phyloP scores from a whole-genome alignment of 2,329 filamentous ascomycete genomes.

The Aureobasidium melanogenum region DNA sequence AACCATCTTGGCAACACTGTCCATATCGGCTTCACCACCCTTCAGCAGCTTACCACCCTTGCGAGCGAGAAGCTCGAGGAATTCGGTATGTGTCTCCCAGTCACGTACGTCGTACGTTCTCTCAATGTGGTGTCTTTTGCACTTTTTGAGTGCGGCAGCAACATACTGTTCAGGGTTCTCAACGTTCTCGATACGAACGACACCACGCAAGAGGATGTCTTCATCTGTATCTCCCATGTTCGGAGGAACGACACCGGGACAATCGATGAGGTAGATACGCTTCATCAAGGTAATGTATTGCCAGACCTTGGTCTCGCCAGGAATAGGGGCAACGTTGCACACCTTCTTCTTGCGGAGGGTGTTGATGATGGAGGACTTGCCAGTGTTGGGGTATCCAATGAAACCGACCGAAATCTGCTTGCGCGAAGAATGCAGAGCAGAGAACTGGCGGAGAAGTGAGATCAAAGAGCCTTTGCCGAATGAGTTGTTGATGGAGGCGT shows the following conservation, averaged over 20 bases:
- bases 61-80: conserved; percentile 76
- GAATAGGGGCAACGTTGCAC: conserved; percentile 86
- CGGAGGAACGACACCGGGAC: conserved; percentile 90
- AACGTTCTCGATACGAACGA: conserved; percentile 91
- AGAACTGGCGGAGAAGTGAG: conserved; percentile 85
- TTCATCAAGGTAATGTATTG: conserved; percentile 96
- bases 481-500: conserved; percentile 87
- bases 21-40: conserved; percentile 89
- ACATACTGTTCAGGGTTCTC: conserved; percentile 97
- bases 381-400: conserved; percentile 85
- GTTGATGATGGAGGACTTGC: conserved; percentile 96
- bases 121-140: conserved; percentile 81
- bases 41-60: conserved; percentile 81
- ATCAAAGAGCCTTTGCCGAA: conserved; percentile 96
- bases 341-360: conserved; percentile 91
- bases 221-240: conserved; percentile 74
- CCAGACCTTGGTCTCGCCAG: conserved; percentile 96
- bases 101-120: conserved; percentile 83
- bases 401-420: conserved; percentile 93
- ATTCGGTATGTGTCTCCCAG: conserved; percentile 68
- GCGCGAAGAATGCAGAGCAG: conserved; percentile 74
- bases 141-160: conserved; percentile 65
- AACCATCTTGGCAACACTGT: conserved; percentile 93
- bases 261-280: conserved; percentile 90
- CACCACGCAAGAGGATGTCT: conserved; percentile 81